Conservation (phyloP, 805 yeast genomes). For the Candida xiaguanensis region DNA sequence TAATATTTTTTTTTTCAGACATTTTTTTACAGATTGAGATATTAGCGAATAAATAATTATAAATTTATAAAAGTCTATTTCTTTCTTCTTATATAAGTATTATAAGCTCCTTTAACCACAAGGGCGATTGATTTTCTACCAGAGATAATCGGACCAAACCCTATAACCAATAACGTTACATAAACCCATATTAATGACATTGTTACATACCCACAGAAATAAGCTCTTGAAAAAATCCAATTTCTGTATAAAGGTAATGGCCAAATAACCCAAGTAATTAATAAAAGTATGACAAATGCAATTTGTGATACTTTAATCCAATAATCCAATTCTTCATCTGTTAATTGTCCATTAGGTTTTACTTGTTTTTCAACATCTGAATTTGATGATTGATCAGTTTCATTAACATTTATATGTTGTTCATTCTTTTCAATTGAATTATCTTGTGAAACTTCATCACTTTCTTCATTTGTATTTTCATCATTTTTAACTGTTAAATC, state of each 20-base stretch:
- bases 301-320: slow-evolving; percentile 24
- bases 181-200: slow-evolving; percentile 39
- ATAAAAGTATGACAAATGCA: slow-evolving; percentile 20
- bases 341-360: slow-evolving; percentile 3
- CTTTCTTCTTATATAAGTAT: slow-evolving; percentile 13
- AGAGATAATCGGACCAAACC: slow-evolving; percentile 31
- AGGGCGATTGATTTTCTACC: slow-evolving; percentile 29
- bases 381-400: slow-evolving; percentile 7
- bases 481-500: slow-evolving; percentile 14
- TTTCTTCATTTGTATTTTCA: slow-evolving; percentile 1
- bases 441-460: neutral
- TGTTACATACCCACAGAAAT: slow-evolving; percentile 36
- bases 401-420: neutral
- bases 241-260: slow-evolving; percentile 42
- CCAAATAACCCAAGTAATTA: slow-evolving; percentile 38
- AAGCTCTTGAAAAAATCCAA: slow-evolving; percentile 34
- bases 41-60: too few species aligned
- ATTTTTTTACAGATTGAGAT: too few species aligned
- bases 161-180: slow-evolving; percentile 28
- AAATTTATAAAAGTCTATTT: too few species aligned
- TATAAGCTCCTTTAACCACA: slow-evolving; percentile 18
- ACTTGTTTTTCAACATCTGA: slow-evolving; percentile 5
- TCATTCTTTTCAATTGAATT: slow-evolving; percentile 3
- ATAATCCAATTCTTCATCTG: slow-evolving; percentile 10
- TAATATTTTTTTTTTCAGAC: neutral